Evolutionary conservation across 306 rosid genomes (phyloP), one percentile per base, ranked within the genome.

Genomic region (Pyrus pyrifolia): DNA sequence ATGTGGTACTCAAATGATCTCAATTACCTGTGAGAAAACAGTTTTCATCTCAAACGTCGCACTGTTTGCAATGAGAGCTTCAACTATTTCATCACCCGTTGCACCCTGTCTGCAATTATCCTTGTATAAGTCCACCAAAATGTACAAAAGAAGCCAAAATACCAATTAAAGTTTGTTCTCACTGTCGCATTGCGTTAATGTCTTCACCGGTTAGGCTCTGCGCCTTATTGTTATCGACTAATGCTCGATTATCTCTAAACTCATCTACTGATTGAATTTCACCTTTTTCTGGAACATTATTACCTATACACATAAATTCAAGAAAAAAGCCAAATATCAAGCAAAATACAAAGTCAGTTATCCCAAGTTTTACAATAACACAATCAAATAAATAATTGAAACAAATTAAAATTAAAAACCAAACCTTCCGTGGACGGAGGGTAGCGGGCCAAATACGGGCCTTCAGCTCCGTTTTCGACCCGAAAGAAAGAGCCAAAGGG

Each of bases 21-120:
- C 71, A 77, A 55, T 64, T 84, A 91, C 98, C 94, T 95, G 98
- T 42, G 98, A 95, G 88, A 92, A 95, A 55, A 86, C 25, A 15
- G 98, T 95, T 88, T 95, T 95, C 72, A 83, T 92, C 57, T 92
- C 98, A 87, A 92, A 95, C 52, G 97, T 90, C 22, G 97, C 87
- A 35, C 97, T 95, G 75, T 95, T 95, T 73, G 91, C 90, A 81
- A 95, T 88, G 59, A 95, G 92, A 67, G 98, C 97, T 79, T 95
- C 96, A 78, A 95, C 91, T 75, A 95, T 88, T 75, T 90, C 97
- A 85, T 90, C 87, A 68, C 98, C 98, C 77, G 86, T 83, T 23
- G 92, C 96, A 44, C 98, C 98, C 81, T 90, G 92, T 68, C 98
- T 94, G 53, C 53, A 49, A 0, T 49, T 49, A 49, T 49, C 53